phyloP scores from a whole-genome alignment of 768 basidiomycete species.

The Panaeolus papilionaceus region DNA sequence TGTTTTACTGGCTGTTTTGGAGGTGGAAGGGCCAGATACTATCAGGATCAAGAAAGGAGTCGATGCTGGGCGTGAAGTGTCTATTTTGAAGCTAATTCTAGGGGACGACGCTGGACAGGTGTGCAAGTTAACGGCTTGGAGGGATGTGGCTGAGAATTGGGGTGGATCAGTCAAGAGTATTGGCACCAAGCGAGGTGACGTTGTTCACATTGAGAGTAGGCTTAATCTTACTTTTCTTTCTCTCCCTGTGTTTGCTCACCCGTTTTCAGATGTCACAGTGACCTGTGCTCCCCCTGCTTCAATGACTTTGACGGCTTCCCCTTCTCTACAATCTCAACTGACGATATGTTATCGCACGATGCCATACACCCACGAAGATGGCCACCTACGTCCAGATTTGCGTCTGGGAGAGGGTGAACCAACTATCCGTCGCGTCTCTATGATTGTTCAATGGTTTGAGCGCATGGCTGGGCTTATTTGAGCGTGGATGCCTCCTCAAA shows the following conservation, averaged over 20 bases:
- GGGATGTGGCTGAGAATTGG: constrained; percentile 78
- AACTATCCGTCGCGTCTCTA: constrained; percentile 68
- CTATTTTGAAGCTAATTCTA: constrained; percentile 71
- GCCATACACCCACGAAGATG: constrained; percentile 67
- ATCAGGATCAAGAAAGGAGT: constrained; percentile 70
- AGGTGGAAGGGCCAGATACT: constrained; percentile 78
- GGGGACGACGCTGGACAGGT: constrained; percentile 75
- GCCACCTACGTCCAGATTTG: constrained; percentile 71
- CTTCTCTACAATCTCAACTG: constrained; percentile 62
- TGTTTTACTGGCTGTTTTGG: constrained; percentile 69
- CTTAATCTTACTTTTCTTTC: constrained; percentile 21
- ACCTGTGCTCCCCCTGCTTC: constrained; percentile 50
- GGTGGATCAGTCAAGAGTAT: constrained; percentile 50
- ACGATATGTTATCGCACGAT: constrained; percentile 83
- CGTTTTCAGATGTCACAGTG: constrained; percentile 56
- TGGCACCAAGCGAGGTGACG: constrained; percentile 70
- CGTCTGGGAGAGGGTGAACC: constrained; percentile 74
- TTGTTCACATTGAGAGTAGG: constrained; percentile 74
- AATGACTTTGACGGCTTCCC: constrained; percentile 69
- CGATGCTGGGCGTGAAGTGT: constrained; percentile 74
- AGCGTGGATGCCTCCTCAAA: too few species aligned
- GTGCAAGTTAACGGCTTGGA: constrained; percentile 80
- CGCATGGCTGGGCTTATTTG: constrained; percentile 63
- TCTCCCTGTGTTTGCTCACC: constrained; percentile 10
- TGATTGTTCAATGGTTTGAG: constrained; percentile 76